Conservation (phyloP, 768 basidiomycete species). For the Lyophyllum decastes region DNA sequence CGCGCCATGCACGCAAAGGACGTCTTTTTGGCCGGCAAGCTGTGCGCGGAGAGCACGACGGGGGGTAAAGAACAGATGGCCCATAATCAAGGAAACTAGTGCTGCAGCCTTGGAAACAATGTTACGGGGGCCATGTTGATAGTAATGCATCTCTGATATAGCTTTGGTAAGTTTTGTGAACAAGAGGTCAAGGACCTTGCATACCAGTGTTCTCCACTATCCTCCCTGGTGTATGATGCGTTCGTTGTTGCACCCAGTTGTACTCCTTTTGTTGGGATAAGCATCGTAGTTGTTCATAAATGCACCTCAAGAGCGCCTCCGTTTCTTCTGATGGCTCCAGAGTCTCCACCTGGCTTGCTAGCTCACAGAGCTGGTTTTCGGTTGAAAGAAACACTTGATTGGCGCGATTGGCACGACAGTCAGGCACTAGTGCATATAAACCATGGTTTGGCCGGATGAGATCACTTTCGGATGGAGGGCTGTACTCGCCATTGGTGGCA, state of each 20-base stretch:
- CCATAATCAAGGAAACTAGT: too few relatives aligned
- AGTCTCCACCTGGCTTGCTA: background rate
- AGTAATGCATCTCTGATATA: background rate
- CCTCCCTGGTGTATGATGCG: background rate
- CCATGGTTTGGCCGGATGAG: constrained; percentile 2
- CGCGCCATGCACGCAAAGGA: too few relatives aligned
- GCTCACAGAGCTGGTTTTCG: constrained; percentile 7
- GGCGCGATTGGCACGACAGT: background rate
- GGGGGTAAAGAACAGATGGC: too few relatives aligned
- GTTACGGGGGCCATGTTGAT: background rate
- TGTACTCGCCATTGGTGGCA: constrained; percentile 3
- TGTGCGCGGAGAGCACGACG: too few relatives aligned
- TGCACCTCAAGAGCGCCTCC: background rate
- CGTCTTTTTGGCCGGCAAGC: too few relatives aligned
- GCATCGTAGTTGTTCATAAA: background rate
- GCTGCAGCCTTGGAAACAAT: too few relatives aligned
- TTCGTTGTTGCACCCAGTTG: background rate
- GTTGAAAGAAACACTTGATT: constrained; percentile 10
- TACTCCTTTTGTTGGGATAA: background rate
- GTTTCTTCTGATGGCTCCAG: constrained; percentile 16
- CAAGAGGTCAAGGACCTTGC: background rate
- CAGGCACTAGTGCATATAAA: constrained; percentile 2
- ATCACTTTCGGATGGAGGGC: background rate
- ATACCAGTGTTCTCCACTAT: background rate
- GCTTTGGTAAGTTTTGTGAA: background rate